Conservation (phyloP, 148 eudicot genomes). For the Persicaria tinctoria region DNA sequence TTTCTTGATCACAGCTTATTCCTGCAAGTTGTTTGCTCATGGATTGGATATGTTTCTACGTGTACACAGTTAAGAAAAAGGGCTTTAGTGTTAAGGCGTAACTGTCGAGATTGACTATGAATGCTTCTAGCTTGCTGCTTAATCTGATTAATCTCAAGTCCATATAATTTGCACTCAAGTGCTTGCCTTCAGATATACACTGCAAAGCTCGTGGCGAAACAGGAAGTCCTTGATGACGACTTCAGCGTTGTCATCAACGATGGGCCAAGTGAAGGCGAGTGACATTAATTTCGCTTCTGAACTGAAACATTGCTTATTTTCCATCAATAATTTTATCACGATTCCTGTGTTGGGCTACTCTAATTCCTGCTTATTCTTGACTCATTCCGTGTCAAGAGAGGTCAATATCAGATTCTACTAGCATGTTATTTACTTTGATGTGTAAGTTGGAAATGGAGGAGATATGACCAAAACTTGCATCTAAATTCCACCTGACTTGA, state of each 20-base stretch:
- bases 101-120: background rate
- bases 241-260: constrained; percentile 81
- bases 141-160: background rate
- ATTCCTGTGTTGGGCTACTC: too few relatives aligned
- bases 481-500: too few relatives aligned
- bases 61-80: background rate
- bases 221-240: constrained; percentile 89
- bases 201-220: constrained; percentile 78
- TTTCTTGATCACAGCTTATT: too few relatives aligned
- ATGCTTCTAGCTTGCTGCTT: background rate
- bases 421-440: background rate
- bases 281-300: constrained; percentile 1
- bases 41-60: background rate
- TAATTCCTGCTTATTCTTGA: constrained; percentile 1
- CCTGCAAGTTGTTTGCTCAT: background rate
- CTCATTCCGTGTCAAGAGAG: background rate
- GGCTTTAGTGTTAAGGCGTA: background rate
- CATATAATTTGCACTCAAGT: constrained; percentile 39
- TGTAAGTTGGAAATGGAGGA: too few relatives aligned
- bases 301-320: background rate
- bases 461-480: too few relatives aligned
- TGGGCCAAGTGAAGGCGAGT: constrained; percentile 82
- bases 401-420: background rate
- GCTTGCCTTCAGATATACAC: constrained; percentile 90
- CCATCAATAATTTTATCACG: background rate